These are phyloP conservation scores for Fomitopsis serialis DNA, from an alignment of 768 basidiomycete species.

Conservation along the genomic window DNA sequence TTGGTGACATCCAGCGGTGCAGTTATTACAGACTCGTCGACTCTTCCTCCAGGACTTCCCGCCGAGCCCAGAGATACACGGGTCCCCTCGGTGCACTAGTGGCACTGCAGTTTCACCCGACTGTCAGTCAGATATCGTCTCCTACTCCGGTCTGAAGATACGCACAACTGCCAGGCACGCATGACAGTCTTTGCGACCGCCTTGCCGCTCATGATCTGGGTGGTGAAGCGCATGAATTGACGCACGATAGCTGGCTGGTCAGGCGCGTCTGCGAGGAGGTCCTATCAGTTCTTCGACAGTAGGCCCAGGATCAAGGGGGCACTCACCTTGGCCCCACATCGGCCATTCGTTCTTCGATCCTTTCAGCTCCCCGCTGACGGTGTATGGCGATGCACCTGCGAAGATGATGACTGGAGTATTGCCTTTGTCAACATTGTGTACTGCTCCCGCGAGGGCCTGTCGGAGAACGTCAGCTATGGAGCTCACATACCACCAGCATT, in stretches of 20 bases:
- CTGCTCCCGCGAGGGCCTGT: conserved; percentile 62
- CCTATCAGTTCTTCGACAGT: not conserved
- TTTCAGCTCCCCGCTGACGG: conserved; percentile 46
- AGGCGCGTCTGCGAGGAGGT: conserved; percentile 43
- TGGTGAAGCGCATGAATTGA: conserved; percentile 68
- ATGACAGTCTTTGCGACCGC: conserved; percentile 46
- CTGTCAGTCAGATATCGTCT: not conserved
- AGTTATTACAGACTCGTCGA: conserved; percentile 34
- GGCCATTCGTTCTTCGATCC: conserved; percentile 72
- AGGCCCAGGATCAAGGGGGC: not conserved
- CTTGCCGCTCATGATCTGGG: conserved; percentile 51
- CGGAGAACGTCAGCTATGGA: not conserved
- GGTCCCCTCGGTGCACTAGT: conserved; percentile 69
- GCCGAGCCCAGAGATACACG: conserved; percentile 66
- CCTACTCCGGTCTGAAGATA: not conserved
- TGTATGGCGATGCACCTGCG: conserved; percentile 64
- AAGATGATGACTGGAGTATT: conserved; percentile 64
- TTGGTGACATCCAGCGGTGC: conserved; percentile 23
- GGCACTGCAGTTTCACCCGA: conserved; percentile 35
- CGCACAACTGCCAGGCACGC: conserved; percentile 62
- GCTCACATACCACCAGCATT: too few species aligned
- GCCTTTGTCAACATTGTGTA: conserved; percentile 65
- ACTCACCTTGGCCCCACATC: conserved; percentile 67
- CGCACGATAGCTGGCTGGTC: conserved; percentile 68
- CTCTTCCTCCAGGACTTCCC: conserved; percentile 69